These are phyloP conservation scores for Torulaspora indica DNA, from an alignment of 805 yeast genomes.

Conservation along the genomic window DNA sequence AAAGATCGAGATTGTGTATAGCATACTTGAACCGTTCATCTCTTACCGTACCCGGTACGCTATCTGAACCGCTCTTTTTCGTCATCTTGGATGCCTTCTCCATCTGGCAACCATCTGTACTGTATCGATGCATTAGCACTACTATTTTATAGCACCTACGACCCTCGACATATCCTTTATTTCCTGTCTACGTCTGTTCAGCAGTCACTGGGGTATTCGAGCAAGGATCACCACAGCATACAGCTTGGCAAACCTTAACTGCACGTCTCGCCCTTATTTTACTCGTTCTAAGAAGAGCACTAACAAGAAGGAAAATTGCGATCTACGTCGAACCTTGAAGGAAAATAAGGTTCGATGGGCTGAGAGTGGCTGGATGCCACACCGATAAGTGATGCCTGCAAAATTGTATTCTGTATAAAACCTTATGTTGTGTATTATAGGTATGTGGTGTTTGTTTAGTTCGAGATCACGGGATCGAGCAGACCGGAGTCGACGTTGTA, in stretches of 20 bases:
- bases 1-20: constrained; percentile 17
- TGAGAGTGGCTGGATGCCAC: no score
- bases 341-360: not conserved
- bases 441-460: not conserved
- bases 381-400: not conserved
- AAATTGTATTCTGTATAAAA: not conserved
- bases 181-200: not conserved
- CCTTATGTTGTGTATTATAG: not conserved
- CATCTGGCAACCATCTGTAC: no score
- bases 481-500: constrained; percentile 79
- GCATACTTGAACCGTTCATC: constrained; percentile 10
- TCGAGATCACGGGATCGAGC: constrained; percentile 35
- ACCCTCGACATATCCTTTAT: not conserved
- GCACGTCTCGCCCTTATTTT: not conserved
- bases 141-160: no score
- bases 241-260: no score
- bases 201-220: not conserved
- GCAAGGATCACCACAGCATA: not conserved
- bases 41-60: not conserved
- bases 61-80: not conserved
- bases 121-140: no score
- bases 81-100: not conserved
- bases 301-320: not conserved
- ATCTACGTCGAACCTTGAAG: not conserved
- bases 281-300: no score